Percentiles rank a stretch among this genome's conserved stretches.
These are phyloP conservation scores for Mariannaea elegans DNA, from an alignment of 2,329 filamentous ascomycete species.

Conservation along the genomic window DNA sequence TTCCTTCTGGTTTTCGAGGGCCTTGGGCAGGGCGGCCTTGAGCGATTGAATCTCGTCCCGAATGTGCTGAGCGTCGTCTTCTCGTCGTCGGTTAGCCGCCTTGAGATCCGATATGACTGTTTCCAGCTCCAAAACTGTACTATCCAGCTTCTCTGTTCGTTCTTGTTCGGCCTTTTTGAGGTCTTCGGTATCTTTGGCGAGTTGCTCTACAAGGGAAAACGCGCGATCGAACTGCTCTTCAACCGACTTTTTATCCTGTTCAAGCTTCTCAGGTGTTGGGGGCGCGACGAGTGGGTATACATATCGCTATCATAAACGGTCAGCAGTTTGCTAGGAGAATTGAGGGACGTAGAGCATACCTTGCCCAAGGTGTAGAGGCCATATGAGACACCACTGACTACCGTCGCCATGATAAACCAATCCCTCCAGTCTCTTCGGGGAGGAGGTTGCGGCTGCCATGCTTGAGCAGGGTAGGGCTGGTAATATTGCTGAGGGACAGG, in stretches of 20 bases:
- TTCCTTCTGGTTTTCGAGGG: slow-evolving; percentile 87
- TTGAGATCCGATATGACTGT: slow-evolving; percentile 84
- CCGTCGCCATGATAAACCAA: slow-evolving; percentile 99
- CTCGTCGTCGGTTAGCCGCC: slow-evolving; percentile 79
- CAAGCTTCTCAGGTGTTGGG: slow-evolving; percentile 90
- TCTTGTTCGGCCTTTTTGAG: slow-evolving; percentile 88
- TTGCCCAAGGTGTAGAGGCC: slow-evolving; percentile 89
- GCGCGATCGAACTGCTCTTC: slow-evolving; percentile 94
- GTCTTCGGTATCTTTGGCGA: slow-evolving; percentile 87
- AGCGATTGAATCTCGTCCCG: slow-evolving; percentile 86
- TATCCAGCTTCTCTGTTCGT: slow-evolving; percentile 84
- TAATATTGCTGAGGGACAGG: slow-evolving; percentile 57
- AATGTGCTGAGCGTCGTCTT: slow-evolving; percentile 87
- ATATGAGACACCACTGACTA: slow-evolving; percentile 88
- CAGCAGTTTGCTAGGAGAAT: slow-evolving; percentile 28
- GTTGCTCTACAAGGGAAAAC: slow-evolving; percentile 89
- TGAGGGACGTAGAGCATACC: slow-evolving; percentile 55
- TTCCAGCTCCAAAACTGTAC: slow-evolving; percentile 84
- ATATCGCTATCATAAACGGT: slow-evolving; percentile 71
- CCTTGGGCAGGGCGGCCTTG: slow-evolving; percentile 87
- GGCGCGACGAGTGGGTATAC: slow-evolving; percentile 90
- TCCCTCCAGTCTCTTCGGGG: slow-evolving; percentile 95
- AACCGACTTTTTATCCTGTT: slow-evolving; percentile 92
- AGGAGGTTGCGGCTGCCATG: slow-evolving; percentile 67
- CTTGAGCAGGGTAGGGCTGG: slow-evolving; percentile 60